Percentiles rank a stretch among this genome's conserved stretches.
These are phyloP conservation scores for Jatropha curcas DNA, from an alignment of 345 rosid species.

Conservation along the genomic window DNA sequence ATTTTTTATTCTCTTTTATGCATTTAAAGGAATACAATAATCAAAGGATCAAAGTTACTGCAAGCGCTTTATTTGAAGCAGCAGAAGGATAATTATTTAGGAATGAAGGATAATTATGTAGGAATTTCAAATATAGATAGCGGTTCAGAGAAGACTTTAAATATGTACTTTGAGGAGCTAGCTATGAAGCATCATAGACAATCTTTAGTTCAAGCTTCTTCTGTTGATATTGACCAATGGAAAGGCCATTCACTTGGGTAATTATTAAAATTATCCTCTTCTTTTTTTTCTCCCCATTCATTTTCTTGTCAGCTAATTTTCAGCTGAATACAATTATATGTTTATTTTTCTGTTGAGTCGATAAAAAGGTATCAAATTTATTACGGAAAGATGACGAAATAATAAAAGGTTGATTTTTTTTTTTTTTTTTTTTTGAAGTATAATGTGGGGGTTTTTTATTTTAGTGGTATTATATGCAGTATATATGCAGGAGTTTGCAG, in stretches of 20 bases:
- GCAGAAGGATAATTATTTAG: conserved; percentile 17
- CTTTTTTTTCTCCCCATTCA: not conserved
- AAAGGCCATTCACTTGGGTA: conserved; percentile 76
- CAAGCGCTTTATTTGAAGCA: conserved; percentile 53
- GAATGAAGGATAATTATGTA: conserved; percentile 12
- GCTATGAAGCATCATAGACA: conserved; percentile 66
- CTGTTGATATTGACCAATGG: conserved; percentile 66
- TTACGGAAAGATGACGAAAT: not conserved
- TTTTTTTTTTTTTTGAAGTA: too few relatives aligned
- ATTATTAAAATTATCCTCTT: not conserved
- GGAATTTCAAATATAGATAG: conserved; percentile 16
- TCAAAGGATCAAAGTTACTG: conserved; percentile 54
- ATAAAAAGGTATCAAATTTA: not conserved
- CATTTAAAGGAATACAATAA: conserved; percentile 47
- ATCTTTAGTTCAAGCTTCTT: conserved; percentile 47
- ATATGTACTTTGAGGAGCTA: conserved; percentile 45
- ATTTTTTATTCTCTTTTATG: not conserved
- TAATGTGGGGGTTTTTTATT: not conserved
- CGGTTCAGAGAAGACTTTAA: conserved; percentile 39
- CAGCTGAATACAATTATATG: not conserved
- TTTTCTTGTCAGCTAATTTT: not conserved
- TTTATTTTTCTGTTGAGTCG: not conserved
- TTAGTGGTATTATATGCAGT: too few relatives aligned
- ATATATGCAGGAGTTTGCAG: not conserved
- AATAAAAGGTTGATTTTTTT: too few relatives aligned